Percentiles rank a stretch among this genome's conserved stretches.
Evolutionary conservation across 441 rosid species (phyloP).

Genomic region (Corymbia citriodora): DNA sequence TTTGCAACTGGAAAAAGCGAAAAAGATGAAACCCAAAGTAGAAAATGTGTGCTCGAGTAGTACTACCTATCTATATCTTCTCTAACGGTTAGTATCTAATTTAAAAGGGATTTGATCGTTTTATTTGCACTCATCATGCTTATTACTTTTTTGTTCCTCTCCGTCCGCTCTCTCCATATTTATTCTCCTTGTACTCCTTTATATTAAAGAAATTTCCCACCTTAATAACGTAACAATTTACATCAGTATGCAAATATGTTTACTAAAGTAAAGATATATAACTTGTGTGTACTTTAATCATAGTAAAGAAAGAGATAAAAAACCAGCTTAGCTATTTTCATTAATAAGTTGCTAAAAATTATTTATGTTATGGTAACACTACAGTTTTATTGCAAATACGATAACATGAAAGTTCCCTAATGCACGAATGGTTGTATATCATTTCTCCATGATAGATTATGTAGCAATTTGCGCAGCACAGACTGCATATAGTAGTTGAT

Average conservation of each 20-base stretch:
- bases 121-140: not conserved
- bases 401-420: not conserved
- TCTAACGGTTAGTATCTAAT: not conserved
- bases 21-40: too few relatives aligned
- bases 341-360: too few relatives aligned
- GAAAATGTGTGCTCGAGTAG: not conserved
- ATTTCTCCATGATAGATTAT: not conserved
- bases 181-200: not conserved
- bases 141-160: not conserved
- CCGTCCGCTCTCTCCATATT: not conserved
- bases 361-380: not conserved
- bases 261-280: not conserved
- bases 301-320: not conserved
- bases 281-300: not conserved
- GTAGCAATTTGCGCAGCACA: fast-evolving
- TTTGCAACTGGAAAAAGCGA: not conserved
- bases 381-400: not conserved
- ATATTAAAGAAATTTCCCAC: too few relatives aligned
- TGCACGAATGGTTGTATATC: too few relatives aligned
- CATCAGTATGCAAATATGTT: not conserved
- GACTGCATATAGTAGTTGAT: not conserved
- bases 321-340: not conserved
- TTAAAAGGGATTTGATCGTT: not conserved
- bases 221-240: not conserved
- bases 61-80: too few relatives aligned